phyloP scores from a whole-genome alignment of 495 filamentous ascomycete genomes.

The Friedmanniomyces simplex region DNA sequence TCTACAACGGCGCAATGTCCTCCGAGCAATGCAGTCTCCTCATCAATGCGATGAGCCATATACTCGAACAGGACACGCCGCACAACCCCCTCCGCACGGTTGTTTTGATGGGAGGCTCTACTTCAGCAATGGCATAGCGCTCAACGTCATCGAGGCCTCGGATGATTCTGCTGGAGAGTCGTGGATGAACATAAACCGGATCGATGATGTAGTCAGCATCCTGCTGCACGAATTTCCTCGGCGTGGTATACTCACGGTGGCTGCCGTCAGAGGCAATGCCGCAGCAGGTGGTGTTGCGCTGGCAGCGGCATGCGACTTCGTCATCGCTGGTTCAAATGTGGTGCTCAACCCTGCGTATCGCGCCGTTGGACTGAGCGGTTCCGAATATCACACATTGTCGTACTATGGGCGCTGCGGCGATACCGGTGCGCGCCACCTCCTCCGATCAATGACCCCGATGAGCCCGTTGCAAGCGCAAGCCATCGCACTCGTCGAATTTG shows the following conservation, averaged over 20 bases:
- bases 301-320: constrained; percentile 12
- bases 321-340: constrained; percentile 10
- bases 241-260: constrained; percentile 6
- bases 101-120: constrained; percentile 12
- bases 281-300: constrained; percentile 15
- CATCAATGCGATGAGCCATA: constrained; percentile 12
- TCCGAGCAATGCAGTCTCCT: constrained; percentile 6
- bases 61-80: neutral
- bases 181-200: constrained; percentile 13
- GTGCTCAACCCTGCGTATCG: constrained; percentile 18
- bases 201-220: constrained; percentile 9
- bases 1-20: constrained; percentile 18
- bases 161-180: constrained; percentile 5
- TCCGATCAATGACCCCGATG: constrained; percentile 12
- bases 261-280: constrained; percentile 14
- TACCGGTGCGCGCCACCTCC: neutral
- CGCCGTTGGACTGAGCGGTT: constrained; percentile 7
- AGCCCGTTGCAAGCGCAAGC: constrained; percentile 8
- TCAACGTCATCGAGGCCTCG: constrained; percentile 13
- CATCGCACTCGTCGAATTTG: constrained; percentile 14
- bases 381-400: constrained; percentile 12
- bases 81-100: constrained; percentile 5
- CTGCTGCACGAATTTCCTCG: constrained; percentile 11
- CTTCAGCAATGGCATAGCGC: constrained; percentile 20
- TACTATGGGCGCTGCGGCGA: constrained; percentile 14